phyloP scores from a whole-genome alignment of 441 rosid species.

The Theobroma grandiflorum region DNA sequence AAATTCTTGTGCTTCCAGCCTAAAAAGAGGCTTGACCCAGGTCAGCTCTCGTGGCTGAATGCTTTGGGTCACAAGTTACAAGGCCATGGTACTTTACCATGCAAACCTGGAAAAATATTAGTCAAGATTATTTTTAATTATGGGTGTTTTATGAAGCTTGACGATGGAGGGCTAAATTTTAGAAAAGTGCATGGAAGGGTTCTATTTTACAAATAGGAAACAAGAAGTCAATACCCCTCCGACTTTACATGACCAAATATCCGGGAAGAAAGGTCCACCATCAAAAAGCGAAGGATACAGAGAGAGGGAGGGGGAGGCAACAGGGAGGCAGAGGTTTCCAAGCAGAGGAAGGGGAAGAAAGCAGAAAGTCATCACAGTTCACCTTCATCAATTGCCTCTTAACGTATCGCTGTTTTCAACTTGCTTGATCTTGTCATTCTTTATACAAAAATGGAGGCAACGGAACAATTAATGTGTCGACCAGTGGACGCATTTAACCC shows the following conservation, averaged over 20 bases:
- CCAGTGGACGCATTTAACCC: constrained; percentile 52
- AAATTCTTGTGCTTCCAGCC: no score
- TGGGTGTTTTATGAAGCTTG: background rate
- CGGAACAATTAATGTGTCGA: constrained; percentile 14
- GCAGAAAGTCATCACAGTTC: background rate
- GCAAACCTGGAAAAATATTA: no score
- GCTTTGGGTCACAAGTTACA: no score
- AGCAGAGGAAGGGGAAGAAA: background rate
- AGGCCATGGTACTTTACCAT: no score
- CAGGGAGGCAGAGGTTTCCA: background rate
- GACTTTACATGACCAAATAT: constrained; percentile 3
- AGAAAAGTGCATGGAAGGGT: background rate
- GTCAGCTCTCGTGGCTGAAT: no score
- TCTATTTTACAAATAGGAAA: background rate
- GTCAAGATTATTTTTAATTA: background rate
- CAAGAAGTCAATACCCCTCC: background rate
- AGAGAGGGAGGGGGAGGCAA: background rate
- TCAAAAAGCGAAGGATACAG: constrained; percentile 14
- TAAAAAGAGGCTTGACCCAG: no score
- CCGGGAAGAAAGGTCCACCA: constrained; percentile 28
- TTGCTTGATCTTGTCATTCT: background rate
- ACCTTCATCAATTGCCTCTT: background rate
- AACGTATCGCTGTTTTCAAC: background rate
- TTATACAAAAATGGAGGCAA: constrained; percentile 4
- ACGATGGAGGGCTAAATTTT: background rate